These are phyloP conservation scores for Fraxinus velutina DNA, from an alignment of 305 asterid species.

Conservation along the genomic window DNA sequence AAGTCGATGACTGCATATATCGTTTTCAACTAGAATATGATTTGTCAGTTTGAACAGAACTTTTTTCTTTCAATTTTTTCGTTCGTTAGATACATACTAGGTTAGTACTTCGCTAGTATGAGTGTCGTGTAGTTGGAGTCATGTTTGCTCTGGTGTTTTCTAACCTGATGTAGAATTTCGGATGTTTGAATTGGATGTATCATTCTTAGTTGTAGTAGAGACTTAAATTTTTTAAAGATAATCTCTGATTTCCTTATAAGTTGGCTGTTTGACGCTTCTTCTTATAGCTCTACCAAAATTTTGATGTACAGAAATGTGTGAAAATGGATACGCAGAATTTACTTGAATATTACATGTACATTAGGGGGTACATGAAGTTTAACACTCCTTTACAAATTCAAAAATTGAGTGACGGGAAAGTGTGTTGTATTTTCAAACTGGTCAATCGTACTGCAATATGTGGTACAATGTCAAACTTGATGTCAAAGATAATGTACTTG, in stretches of 20 bases:
- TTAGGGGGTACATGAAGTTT: too few species aligned
- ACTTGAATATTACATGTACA: too few species aligned
- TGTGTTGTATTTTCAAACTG: too few species aligned
- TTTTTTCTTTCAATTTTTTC: neutral
- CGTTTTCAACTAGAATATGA: constrained; percentile 22
- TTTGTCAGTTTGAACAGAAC: constrained; percentile 8
- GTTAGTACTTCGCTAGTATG: constrained; percentile 26
- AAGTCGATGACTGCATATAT: constrained; percentile 13
- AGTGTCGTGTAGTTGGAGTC: neutral
- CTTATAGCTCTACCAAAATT: neutral
- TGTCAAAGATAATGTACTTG: too few species aligned
- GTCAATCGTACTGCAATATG: too few species aligned
- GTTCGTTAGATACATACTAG: constrained; percentile 22
- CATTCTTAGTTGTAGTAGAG: neutral
- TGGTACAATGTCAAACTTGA: too few species aligned
- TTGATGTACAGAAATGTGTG: neutral
- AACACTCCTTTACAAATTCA: too few species aligned
- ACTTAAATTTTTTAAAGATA: neutral
- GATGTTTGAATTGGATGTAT: neutral
- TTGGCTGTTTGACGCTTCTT: constrained; percentile 7
- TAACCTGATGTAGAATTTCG: neutral
- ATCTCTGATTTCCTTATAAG: neutral
- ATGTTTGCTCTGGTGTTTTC: constrained; percentile 20
- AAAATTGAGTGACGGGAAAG: too few species aligned
- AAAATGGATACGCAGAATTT: neutral